phyloP scores from a whole-genome alignment of 108 stramenopile species.

The Epithemia pelagica region DNA sequence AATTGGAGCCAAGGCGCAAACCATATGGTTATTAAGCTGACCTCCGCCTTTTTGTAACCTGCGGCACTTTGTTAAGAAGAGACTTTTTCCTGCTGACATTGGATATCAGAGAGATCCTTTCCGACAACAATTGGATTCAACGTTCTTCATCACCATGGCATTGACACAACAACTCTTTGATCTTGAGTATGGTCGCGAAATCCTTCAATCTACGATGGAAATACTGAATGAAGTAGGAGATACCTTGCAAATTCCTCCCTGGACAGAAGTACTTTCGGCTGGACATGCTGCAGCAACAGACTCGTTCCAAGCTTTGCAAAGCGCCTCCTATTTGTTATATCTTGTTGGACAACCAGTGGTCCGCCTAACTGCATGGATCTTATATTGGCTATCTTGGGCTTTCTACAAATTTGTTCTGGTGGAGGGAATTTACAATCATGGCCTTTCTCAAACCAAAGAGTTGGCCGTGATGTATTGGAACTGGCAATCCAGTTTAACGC shows the following conservation, averaged over 20 bases:
- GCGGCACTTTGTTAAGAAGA: too few species aligned
- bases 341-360: constrained; percentile 42
- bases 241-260: background rate
- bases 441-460: constrained; percentile 4
- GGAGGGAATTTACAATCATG: background rate
- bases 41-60: too few species aligned
- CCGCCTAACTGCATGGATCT: constrained; percentile 14
- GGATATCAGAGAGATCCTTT: too few species aligned
- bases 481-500: constrained; percentile 45
- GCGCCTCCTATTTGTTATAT: constrained; percentile 32
- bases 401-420: constrained; percentile 6
- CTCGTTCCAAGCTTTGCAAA: constrained; percentile 14
- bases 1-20: too few species aligned
- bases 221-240: background rate
- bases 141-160: background rate
- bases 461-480: constrained; percentile 20
- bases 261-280: background rate
- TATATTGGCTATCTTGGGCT: background rate
- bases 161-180: background rate
- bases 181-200: background rate
- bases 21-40: too few species aligned
- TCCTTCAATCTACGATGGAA: background rate
- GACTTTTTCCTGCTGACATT: too few species aligned
- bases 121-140: too few species aligned
- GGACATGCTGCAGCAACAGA: background rate